A percentile compares a stretch with the other conserved stretches of the same genome.
phyloP scores from a whole-genome alignment of 164 flowering plant species.

The Aristolochia fimbriata region DNA sequence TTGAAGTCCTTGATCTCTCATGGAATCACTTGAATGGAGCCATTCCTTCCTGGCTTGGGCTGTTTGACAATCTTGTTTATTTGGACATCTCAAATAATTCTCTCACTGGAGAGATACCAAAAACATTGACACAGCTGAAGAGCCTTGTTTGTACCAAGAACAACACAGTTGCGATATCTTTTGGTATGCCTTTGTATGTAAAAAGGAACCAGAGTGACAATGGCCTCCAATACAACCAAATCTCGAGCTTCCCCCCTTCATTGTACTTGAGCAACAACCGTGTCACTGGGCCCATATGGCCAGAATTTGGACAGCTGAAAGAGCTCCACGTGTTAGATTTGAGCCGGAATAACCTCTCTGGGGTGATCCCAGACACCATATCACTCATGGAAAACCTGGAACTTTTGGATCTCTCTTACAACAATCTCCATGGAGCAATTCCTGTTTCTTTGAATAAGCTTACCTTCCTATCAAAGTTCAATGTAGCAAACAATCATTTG shows the following conservation, averaged over 20 bases:
- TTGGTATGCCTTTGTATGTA: constrained; percentile 7
- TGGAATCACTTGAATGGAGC: constrained; percentile 62
- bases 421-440: constrained; percentile 15
- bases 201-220: constrained; percentile 1
- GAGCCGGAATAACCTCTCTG: constrained; percentile 10
- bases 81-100: constrained; percentile 23
- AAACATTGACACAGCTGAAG: constrained; percentile 13
- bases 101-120: constrained; percentile 15
- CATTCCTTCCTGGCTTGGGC: constrained; percentile 25
- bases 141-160: constrained; percentile 8
- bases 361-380: constrained; percentile 8
- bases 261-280: constrained; percentile 13
- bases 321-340: constrained; percentile 12
- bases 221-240: constrained; percentile 9
- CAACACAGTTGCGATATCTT: neutral
- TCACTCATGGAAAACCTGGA: constrained; percentile 18
- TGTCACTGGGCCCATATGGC: constrained; percentile 12
- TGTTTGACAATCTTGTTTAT: constrained; percentile 17
- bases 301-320: constrained; percentile 16
- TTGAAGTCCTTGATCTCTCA: constrained; percentile 70
- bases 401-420: constrained; percentile 14
- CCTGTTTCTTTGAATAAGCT: constrained; percentile 14
- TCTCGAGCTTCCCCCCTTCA: constrained; percentile 12
- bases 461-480: constrained; percentile 19
- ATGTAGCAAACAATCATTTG: constrained; percentile 68